phyloP scores from a whole-genome alignment of 139 green algal genomes.

The Haematococcus lacustris region DNA sequence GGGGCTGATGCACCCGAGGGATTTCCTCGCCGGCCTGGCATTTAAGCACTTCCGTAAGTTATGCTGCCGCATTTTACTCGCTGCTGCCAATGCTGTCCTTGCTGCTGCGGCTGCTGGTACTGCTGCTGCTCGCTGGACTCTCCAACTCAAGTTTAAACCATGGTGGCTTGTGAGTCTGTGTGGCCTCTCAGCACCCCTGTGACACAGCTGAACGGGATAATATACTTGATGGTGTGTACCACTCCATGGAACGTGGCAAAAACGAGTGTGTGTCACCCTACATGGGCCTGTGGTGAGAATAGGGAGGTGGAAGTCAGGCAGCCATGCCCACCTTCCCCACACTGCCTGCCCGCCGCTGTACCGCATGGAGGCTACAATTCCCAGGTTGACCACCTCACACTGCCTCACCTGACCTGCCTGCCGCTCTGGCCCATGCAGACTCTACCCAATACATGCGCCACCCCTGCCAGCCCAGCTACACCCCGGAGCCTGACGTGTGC shows the following conservation, averaged over 20 bases:
- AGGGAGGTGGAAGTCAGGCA: too few species aligned
- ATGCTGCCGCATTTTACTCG: not conserved
- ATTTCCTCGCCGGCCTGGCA: conserved; percentile 90
- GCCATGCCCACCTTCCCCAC: too few species aligned
- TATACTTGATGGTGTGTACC: not conserved
- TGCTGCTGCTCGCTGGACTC: too few species aligned
- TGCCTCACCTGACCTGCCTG: not conserved
- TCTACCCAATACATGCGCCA: conserved; percentile 82
- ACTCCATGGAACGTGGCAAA: too few species aligned
- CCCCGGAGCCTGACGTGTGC: conserved; percentile 83
- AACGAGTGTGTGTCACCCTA: too few species aligned
- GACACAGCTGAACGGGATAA: not conserved
- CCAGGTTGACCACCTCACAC: too few species aligned
- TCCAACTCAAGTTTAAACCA: too few species aligned
- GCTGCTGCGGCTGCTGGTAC: too few species aligned
- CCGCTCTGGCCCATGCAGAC: conserved; percentile 17
- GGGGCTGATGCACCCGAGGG: conserved; percentile 82
- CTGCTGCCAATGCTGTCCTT: not conserved
- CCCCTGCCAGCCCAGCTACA: conserved; percentile 71
- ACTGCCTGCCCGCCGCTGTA: too few species aligned
- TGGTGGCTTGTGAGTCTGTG: too few species aligned
- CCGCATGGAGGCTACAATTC: too few species aligned
- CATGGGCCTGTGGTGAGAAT: too few species aligned
- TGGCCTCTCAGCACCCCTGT: not conserved
- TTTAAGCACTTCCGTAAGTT: conserved; percentile 58